Conservation (phyloP, 2,329 filamentous ascomycete genomes). For the Penicillium sp. region DNA sequence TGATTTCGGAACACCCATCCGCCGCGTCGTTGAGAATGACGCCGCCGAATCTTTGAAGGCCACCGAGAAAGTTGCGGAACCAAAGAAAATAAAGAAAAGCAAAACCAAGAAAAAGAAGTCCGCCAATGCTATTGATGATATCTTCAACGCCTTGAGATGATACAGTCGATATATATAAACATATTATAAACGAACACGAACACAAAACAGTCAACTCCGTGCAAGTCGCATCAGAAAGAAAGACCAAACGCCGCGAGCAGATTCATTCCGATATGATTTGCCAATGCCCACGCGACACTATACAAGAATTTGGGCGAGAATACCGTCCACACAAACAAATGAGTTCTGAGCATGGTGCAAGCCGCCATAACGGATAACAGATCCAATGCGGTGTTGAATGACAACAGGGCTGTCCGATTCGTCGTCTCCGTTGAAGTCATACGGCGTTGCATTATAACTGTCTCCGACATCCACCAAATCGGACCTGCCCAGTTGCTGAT, state of each 20-base stretch:
- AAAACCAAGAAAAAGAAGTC: slow-evolving; percentile 43
- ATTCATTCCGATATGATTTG: slow-evolving; percentile 74
- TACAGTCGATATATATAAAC: background rate
- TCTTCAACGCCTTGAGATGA: slow-evolving; percentile 60
- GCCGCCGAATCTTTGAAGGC: background rate
- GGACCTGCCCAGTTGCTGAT: slow-evolving; percentile 87
- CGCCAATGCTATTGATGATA: slow-evolving; percentile 64
- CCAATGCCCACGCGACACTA: slow-evolving; percentile 80
- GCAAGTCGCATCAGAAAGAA: slow-evolving; percentile 39
- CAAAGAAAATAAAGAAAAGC: slow-evolving; percentile 47
- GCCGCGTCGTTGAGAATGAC: background rate
- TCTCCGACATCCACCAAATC: slow-evolving; percentile 76
- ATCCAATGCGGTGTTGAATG: slow-evolving; percentile 64
- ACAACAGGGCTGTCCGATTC: slow-evolving; percentile 59
- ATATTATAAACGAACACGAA: slow-evolving; percentile 1
- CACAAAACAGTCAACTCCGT: too few relatives aligned
- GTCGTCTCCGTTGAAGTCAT: slow-evolving; percentile 29
- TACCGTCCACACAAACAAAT: slow-evolving; percentile 98
- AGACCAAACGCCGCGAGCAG: slow-evolving; percentile 59
- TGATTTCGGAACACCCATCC: slow-evolving; percentile 8
- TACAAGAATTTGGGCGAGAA: slow-evolving; percentile 97
- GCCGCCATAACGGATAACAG: slow-evolving; percentile 78
- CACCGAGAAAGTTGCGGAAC: background rate
- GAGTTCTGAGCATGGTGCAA: slow-evolving; percentile 76
- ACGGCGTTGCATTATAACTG: slow-evolving; percentile 31